A percentile compares a stretch with the other conserved stretches of the same genome.
phyloP scores from a whole-genome alignment of 179 eudicot species.

The Camellia oleifera region DNA sequence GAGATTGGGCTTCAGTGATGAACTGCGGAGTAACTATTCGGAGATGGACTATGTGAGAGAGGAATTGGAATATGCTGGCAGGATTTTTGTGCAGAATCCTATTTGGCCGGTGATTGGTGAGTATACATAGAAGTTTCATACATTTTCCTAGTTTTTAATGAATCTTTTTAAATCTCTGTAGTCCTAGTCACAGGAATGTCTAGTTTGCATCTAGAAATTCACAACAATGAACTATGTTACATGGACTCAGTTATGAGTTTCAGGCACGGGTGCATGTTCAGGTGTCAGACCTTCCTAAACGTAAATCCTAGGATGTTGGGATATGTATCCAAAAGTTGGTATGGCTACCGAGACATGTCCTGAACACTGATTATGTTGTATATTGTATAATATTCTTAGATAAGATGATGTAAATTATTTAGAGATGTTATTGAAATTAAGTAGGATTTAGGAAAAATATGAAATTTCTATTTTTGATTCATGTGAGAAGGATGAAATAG shows the following conservation, averaged over 20 bases:
- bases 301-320: neutral
- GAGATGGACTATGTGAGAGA: constrained; percentile 71
- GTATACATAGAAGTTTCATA: constrained; percentile 18
- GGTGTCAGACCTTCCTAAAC: neutral
- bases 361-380: neutral
- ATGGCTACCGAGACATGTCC: neutral
- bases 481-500: too few species aligned
- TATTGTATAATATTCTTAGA: too few species aligned
- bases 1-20: constrained; percentile 63
- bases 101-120: constrained; percentile 95
- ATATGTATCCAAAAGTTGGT: neutral
- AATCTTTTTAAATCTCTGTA: neutral
- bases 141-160: neutral
- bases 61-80: constrained; percentile 69
- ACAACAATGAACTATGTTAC: neutral
- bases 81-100: constrained; percentile 75
- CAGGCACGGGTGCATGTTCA: neutral
- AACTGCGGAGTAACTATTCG: constrained; percentile 52
- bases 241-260: neutral
- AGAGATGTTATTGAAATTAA: too few species aligned
- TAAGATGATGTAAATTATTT: too few species aligned
- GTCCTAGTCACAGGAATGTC: neutral
- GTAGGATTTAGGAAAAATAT: too few species aligned
- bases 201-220: neutral
- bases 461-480: too few species aligned